These are phyloP conservation scores for Prunus yedoensis DNA, from an alignment of 331 rosid species.

Conservation along the genomic window DNA sequence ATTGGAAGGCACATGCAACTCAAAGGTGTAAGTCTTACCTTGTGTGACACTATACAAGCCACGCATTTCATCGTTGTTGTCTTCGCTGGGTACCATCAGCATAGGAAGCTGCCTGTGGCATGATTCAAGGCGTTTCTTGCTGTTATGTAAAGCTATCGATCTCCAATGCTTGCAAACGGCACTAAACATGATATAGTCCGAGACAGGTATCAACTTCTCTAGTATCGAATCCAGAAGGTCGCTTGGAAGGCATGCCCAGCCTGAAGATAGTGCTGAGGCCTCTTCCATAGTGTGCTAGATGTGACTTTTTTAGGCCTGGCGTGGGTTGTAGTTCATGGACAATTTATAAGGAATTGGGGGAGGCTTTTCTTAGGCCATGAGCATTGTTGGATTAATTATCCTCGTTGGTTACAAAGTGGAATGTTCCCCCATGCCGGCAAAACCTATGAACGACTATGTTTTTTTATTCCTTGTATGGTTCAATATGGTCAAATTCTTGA, in stretches of 20 bases:
- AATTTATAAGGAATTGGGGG: background rate
- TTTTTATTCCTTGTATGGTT: background rate
- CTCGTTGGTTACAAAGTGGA: background rate
- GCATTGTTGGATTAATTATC: background rate
- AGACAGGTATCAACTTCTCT: background rate
- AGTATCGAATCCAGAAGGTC: background rate
- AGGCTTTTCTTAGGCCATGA: background rate
- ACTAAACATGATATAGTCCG: background rate
- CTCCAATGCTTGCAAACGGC: constrained; percentile 1
- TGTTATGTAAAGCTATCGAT: background rate
- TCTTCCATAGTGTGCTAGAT: background rate
- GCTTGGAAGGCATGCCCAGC: background rate
- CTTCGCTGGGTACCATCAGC: background rate
- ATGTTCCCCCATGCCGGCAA: background rate
- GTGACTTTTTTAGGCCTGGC: background rate
- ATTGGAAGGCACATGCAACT: background rate
- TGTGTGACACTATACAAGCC: background rate
- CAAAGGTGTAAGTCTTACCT: background rate
- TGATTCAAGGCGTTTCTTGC: background rate
- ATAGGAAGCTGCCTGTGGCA: background rate
- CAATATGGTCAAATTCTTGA: too few species aligned
- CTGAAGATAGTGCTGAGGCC: background rate
- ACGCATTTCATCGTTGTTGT: background rate
- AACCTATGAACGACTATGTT: background rate
- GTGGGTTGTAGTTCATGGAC: background rate